Percentiles rank a stretch among this genome's conserved stretches.
These are phyloP conservation scores for Acanthamoeba rhysodes DNA, from an alignment of 208 protist genomes.

Conservation along the genomic window DNA sequence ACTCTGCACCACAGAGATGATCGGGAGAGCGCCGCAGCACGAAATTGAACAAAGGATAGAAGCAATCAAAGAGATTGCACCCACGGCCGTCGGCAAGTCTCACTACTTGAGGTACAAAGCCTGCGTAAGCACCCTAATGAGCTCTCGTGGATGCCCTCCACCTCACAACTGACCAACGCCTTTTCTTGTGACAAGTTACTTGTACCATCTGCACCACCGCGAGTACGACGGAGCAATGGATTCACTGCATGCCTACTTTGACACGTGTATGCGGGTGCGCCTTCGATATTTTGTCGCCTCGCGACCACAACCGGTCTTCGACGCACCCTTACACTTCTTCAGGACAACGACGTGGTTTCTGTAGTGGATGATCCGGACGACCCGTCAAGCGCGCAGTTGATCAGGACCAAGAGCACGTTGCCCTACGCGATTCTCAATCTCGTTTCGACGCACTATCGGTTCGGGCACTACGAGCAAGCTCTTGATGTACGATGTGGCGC, in stretches of 20 bases:
- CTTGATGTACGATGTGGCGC: not conserved
- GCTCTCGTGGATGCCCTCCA: not conserved
- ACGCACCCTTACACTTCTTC: not conserved
- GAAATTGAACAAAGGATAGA: conserved; percentile 35
- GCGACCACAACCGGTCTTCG: not conserved
- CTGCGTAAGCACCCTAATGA: not conserved
- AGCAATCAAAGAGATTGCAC: conserved; percentile 26
- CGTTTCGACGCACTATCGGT: conserved; percentile 46
- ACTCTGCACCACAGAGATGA: not conserved
- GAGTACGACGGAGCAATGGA: conserved; percentile 59
- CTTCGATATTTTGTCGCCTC: not conserved
- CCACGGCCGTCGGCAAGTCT: conserved; percentile 38
- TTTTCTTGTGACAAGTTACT: not conserved
- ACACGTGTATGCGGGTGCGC: conserved; percentile 13
- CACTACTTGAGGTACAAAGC: not conserved
- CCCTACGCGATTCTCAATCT: conserved; percentile 67
- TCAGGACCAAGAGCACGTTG: conserved; percentile 46
- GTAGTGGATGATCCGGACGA: conserved; percentile 33
- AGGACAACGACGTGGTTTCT: not conserved
- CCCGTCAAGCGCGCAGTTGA: not conserved
- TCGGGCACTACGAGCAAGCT: conserved; percentile 41
- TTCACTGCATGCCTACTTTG: conserved; percentile 58
- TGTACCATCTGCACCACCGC: conserved; percentile 54
- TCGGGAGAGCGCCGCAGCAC: conserved; percentile 40
- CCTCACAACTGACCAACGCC: too few species aligned